Percentiles rank a stretch among this genome's conserved stretches.
These are phyloP conservation scores for Ganoderma meredithae DNA, from an alignment of 1,284 basidiomycete genomes.

Conservation along the genomic window DNA sequence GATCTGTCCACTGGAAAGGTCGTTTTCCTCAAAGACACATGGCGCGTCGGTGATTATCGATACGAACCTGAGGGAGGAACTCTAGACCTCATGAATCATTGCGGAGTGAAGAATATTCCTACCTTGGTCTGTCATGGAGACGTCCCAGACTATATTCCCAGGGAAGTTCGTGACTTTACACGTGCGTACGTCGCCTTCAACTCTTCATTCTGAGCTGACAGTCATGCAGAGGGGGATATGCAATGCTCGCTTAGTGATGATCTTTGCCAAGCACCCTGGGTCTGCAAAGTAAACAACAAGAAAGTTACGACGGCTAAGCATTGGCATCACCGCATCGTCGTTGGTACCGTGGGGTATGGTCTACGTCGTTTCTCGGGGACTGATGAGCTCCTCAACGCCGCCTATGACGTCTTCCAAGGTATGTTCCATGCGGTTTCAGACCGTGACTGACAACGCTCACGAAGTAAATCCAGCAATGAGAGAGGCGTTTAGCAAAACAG, in stretches of 20 bases:
- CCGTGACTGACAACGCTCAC: background rate
- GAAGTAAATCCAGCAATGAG: constrained; percentile 11
- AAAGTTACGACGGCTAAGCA: background rate
- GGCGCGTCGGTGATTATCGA: constrained; percentile 5
- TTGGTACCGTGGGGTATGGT: constrained; percentile 17
- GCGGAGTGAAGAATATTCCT: background rate
- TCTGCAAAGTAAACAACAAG: background rate
- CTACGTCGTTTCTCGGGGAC: constrained; percentile 4
- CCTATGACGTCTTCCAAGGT: constrained; percentile 22
- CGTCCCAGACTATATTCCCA: background rate
- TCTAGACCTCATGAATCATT: too few species aligned
- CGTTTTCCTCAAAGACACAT: constrained; percentile 24
- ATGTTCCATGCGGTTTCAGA: background rate
- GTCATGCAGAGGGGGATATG: background rate
- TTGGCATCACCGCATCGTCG: constrained; percentile 19
- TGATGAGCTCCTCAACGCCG: constrained; percentile 16
- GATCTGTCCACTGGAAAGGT: background rate
- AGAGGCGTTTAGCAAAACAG: constrained; percentile 13
- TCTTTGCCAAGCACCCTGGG: background rate
- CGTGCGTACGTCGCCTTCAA: background rate
- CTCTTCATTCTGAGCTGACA: background rate
- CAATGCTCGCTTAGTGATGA: background rate
- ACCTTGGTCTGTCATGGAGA: background rate
- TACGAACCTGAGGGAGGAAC: too few species aligned
- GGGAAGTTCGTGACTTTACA: background rate